phyloP scores from a whole-genome alignment of 441 rosid species.

The Adansonia grandidieri region DNA sequence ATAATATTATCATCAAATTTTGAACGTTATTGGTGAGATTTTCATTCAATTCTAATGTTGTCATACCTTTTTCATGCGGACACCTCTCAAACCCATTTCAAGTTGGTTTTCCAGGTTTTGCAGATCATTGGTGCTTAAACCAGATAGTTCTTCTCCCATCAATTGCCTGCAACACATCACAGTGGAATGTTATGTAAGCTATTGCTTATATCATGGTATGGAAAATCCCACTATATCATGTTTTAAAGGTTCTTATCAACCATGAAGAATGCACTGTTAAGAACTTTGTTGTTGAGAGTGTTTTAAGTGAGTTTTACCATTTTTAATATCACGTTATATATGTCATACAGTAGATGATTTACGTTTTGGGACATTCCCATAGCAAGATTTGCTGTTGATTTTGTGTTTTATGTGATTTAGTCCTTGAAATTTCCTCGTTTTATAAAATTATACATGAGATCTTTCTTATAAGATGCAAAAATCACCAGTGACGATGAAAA shows the following conservation, averaged over 20 bases:
- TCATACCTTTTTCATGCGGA: conserved; percentile 72
- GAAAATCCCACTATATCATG: neutral
- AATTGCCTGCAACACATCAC: conserved; percentile 53
- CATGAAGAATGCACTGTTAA: neutral
- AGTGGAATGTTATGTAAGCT: conserved; percentile 17
- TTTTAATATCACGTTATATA: neutral
- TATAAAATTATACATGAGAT: conserved; percentile 3
- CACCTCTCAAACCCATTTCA: conserved; percentile 69
- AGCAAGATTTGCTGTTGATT: neutral
- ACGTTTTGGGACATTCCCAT: neutral
- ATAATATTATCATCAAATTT: neutral
- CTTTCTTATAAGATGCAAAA: neutral
- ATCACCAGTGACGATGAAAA: neutral
- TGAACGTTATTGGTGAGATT: neutral
- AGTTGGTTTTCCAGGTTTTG: conserved; percentile 80
- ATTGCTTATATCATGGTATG: conserved; percentile 15
- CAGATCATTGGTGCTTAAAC: conserved; percentile 60
- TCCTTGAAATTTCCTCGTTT: neutral
- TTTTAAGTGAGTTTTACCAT: neutral
- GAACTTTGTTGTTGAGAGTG: neutral
- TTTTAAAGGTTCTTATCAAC: conserved; percentile 16
- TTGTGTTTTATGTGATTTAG: neutral
- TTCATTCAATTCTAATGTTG: neutral
- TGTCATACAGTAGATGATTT: neutral
- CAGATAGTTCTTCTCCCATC: conserved; percentile 87